Percentiles rank a stretch among this genome's conserved stretches.
Conservation (phyloP, 441 rosid species). For the Syzygium syzygioides region DNA sequence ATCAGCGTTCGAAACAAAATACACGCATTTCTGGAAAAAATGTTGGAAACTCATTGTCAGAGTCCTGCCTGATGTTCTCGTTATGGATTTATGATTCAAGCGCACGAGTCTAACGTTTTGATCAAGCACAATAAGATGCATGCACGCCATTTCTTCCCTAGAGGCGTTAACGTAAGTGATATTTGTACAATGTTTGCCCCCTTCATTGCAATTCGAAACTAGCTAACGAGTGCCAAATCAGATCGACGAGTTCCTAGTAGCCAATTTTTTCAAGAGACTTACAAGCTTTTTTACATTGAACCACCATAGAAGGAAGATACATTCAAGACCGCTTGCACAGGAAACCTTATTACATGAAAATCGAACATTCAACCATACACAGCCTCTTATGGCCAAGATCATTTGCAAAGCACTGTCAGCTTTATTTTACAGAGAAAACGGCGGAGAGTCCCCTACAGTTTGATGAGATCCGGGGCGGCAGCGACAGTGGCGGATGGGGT, state of each 20-base stretch:
- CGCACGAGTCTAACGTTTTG: background rate
- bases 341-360: background rate
- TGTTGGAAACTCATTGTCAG: background rate
- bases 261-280: background rate
- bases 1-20: background rate
- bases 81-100: too few relatives aligned
- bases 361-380: background rate
- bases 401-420: background rate
- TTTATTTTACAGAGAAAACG: background rate
- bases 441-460: constrained; percentile 12
- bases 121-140: background rate
- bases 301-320: background rate
- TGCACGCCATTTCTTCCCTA: background rate
- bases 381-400: background rate
- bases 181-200: background rate
- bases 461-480: constrained; percentile 30
- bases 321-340: background rate
- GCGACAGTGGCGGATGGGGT: background rate
- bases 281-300: background rate
- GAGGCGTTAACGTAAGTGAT: background rate
- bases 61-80: background rate
- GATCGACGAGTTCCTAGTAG: background rate
- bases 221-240: background rate
- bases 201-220: background rate
- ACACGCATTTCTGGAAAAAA: background rate